These are phyloP conservation scores for Dujonia santamariae DNA, from an alignment of 1,139 yeast genomes.

Conservation along the genomic window DNA sequence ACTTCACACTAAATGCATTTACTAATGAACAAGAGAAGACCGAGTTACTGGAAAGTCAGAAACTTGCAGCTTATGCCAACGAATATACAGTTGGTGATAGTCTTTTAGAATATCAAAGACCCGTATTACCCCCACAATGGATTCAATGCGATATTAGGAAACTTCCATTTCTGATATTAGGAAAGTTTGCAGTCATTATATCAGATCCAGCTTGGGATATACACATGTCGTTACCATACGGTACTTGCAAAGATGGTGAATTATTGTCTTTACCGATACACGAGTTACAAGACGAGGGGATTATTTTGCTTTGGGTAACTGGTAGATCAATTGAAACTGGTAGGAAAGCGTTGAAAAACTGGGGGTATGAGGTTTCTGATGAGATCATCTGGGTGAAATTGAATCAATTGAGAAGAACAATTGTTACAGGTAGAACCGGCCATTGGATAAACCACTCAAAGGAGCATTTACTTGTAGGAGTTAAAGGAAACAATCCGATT, in stretches of 20 bases:
- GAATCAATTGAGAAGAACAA: conserved; percentile 81
- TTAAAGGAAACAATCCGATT: conserved; percentile 70
- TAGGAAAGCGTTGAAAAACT: conserved; percentile 64
- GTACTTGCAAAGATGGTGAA: conserved; percentile 73
- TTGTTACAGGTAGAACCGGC: conserved; percentile 93
- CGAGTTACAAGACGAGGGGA: conserved; percentile 76
- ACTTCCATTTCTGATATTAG: conserved; percentile 65
- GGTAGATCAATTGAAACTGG: conserved; percentile 92
- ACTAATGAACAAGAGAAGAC: conserved; percentile 13
- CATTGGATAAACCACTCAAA: conserved; percentile 97
- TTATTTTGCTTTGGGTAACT: conserved; percentile 87
- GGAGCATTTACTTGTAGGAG: conserved; percentile 82
- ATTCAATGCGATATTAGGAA: conserved; percentile 77
- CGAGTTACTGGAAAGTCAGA: not conserved
- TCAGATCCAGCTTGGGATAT: conserved; percentile 94
- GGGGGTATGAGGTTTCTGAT: conserved; percentile 81
- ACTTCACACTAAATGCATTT: conserved; percentile 38
- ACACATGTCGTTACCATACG: conserved; percentile 78
- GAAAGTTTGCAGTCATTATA: conserved; percentile 81
- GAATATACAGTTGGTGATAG: conserved; percentile 61
- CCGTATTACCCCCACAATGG: conserved; percentile 68
- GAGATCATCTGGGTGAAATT: conserved; percentile 90
- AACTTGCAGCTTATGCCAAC: conserved; percentile 18
- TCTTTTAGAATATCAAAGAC: conserved; percentile 30
- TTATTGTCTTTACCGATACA: conserved; percentile 63